These are phyloP conservation scores for Sarocladiaceae sp. DNA, from an alignment of 2,329 filamentous ascomycete species.

Conservation along the genomic window DNA sequence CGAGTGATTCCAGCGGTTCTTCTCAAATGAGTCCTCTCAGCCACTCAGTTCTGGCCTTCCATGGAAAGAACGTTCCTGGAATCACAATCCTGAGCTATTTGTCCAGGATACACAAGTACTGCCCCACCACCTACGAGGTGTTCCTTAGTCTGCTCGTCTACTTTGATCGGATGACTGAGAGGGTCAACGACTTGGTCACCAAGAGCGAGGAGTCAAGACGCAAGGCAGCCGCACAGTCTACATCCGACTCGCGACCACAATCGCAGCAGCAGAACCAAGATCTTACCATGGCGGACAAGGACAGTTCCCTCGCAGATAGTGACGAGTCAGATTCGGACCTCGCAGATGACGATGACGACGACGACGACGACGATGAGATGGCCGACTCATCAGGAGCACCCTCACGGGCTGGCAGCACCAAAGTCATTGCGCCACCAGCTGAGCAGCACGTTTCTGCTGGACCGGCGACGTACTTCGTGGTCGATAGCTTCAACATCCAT, in stretches of 20 bases:
- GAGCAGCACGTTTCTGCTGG: slow-evolving; percentile 20
- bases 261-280: slow-evolving; percentile 25
- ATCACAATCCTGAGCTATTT: slow-evolving; percentile 97
- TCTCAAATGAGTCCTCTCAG: slow-evolving; percentile 57
- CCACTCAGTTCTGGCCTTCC: slow-evolving; percentile 81
- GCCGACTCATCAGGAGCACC: slow-evolving; percentile 22
- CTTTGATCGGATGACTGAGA: slow-evolving; percentile 98
- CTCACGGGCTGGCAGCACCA: slow-evolving; percentile 18
- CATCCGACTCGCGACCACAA: slow-evolving; percentile 12
- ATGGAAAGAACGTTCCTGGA: slow-evolving; percentile 95
- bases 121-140: slow-evolving; percentile 96
- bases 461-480: slow-evolving; percentile 71
- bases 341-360: slow-evolving; percentile 29
- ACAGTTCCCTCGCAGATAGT: slow-evolving; percentile 19
- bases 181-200: slow-evolving; percentile 78
- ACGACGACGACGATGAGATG: slow-evolving; percentile 29
- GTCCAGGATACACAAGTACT: slow-evolving; percentile 96
- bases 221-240: slow-evolving; percentile 20
- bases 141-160: slow-evolving; percentile 94
- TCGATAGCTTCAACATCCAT: slow-evolving; percentile 99
- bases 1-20: slow-evolving; percentile 43
- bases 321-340: slow-evolving; percentile 48
- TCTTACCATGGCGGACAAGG: slow-evolving; percentile 23
- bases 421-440: slow-evolving; percentile 19
- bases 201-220: slow-evolving; percentile 56